Evolutionary conservation across 805 yeast species (phyloP).

Genomic region (Nakazawaea siamensis): DNA sequence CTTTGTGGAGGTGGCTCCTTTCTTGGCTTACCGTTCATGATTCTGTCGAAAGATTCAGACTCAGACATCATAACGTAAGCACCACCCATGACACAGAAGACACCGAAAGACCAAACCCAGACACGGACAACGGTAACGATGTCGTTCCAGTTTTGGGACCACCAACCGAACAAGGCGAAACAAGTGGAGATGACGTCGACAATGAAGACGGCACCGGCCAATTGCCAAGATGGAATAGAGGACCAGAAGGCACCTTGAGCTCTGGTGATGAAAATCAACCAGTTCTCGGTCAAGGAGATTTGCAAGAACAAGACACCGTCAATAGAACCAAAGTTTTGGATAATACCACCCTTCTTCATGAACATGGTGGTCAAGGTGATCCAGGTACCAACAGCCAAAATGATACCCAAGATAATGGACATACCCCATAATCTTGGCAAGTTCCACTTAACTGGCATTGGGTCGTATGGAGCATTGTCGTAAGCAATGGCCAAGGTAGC

Average conservation of each 20-base stretch:
- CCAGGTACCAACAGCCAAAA: constrained; percentile 91
- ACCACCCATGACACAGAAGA: constrained; percentile 95
- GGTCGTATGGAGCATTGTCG: constrained; percentile 94
- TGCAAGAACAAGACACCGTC: constrained; percentile 93
- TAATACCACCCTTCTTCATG: constrained; percentile 84
- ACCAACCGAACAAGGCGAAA: constrained; percentile 94
- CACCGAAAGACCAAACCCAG: constrained; percentile 95
- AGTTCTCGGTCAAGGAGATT: constrained; percentile 91
- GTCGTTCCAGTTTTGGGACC: constrained; percentile 97
- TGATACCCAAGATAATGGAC: constrained; percentile 79
- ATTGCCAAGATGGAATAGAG: constrained; percentile 92
- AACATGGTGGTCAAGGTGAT: constrained; percentile 92
- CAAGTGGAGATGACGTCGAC: constrained; percentile 90
- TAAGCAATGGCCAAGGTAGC: constrained; percentile 96
- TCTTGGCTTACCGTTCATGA: constrained; percentile 73
- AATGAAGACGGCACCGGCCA: constrained; percentile 84
- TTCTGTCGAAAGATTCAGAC: constrained; percentile 71
- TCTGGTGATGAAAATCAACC: constrained; percentile 95
- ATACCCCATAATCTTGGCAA: constrained; percentile 95
- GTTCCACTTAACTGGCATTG: constrained; percentile 94
- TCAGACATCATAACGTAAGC: constrained; percentile 89
- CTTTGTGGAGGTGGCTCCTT: constrained; percentile 53
- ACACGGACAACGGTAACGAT: constrained; percentile 90
- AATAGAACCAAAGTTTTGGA: constrained; percentile 90
- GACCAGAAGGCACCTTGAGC: constrained; percentile 99